Percentiles rank a stretch among this genome's conserved stretches.
These are phyloP conservation scores for Talaromyces thailandensis DNA, from an alignment of 495 filamentous ascomycete genomes.

Conservation along the genomic window DNA sequence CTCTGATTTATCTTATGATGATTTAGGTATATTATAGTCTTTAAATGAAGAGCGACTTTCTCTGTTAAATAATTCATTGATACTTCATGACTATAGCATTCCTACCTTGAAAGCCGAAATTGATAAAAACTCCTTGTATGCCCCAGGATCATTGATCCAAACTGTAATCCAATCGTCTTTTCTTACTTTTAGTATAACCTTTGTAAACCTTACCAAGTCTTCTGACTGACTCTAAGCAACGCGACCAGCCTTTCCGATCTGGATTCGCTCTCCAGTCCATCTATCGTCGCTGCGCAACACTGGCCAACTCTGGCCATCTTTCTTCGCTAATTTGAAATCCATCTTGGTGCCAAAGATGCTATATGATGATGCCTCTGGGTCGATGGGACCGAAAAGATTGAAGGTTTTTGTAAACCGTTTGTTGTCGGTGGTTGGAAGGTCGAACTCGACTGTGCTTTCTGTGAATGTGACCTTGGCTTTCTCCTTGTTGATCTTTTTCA, in stretches of 20 bases:
- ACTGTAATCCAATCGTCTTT: neutral
- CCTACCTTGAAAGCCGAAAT: neutral
- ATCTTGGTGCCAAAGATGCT: slow-evolving; percentile 94
- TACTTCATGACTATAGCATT: neutral
- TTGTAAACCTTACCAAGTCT: neutral
- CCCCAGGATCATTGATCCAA: neutral
- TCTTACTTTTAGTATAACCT: neutral
- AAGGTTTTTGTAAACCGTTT: slow-evolving; percentile 75
- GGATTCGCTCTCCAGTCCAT: slow-evolving; percentile 69
- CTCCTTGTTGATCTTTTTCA: slow-evolving; percentile 92
- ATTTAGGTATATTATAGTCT: neutral
- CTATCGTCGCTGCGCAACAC: slow-evolving; percentile 79
- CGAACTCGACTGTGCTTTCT: slow-evolving; percentile 51
- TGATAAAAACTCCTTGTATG: slow-evolving; percentile 1
- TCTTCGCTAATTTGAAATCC: slow-evolving; percentile 77
- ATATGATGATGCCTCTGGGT: slow-evolving; percentile 62
- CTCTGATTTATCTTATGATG: neutral
- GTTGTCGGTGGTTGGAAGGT: slow-evolving; percentile 73
- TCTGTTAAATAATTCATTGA: neutral
- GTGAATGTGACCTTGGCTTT: slow-evolving; percentile 61
- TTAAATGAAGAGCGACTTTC: neutral
- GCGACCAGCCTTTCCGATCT: slow-evolving; percentile 69
- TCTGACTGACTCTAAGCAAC: neutral
- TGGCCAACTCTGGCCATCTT: slow-evolving; percentile 77
- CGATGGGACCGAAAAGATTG: slow-evolving; percentile 67